Percentiles rank a stretch among this genome's conserved stretches.
Conservation (phyloP, 768 basidiomycete genomes). For the Auriscalpium vulgare region DNA sequence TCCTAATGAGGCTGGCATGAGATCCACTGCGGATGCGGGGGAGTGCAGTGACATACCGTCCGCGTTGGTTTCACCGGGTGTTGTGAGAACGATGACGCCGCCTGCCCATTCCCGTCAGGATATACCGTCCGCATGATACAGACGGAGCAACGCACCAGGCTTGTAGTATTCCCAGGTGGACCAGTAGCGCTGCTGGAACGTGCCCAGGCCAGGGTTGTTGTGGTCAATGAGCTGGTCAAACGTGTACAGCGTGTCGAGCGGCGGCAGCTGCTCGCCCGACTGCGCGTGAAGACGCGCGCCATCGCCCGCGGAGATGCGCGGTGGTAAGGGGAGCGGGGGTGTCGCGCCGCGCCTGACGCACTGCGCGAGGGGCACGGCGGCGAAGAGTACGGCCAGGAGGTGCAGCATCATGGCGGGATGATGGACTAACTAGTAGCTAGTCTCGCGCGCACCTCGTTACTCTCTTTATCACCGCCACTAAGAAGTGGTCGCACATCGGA, state of each 20-base stretch:
- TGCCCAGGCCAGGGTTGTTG: conserved; percentile 50
- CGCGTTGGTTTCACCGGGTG: background rate
- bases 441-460: too few species aligned
- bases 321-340: background rate
- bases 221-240: conserved; percentile 53
- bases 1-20: background rate
- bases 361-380: background rate
- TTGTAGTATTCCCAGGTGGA: conserved; percentile 61
- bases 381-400: background rate
- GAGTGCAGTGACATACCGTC: background rate
- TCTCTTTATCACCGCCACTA: too few species aligned
- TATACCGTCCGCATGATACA: background rate
- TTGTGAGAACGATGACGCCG: background rate
- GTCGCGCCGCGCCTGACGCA: background rate
- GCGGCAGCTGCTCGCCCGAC: conserved; percentile 23
- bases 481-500: too few species aligned
- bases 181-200: conserved; percentile 73
- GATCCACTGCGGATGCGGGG: too few species aligned
- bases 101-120: background rate
- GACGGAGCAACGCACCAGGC: conserved; percentile 16
- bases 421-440: too few species aligned
- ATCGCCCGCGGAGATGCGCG: too few species aligned
- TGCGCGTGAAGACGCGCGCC: conserved; percentile 3
- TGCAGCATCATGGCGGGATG: too few species aligned
- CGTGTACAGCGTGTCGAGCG: conserved; percentile 33